Evolutionary conservation across 352 stramenopile species (phyloP).

Genomic region (Thalassiosira mediterranea): DNA sequence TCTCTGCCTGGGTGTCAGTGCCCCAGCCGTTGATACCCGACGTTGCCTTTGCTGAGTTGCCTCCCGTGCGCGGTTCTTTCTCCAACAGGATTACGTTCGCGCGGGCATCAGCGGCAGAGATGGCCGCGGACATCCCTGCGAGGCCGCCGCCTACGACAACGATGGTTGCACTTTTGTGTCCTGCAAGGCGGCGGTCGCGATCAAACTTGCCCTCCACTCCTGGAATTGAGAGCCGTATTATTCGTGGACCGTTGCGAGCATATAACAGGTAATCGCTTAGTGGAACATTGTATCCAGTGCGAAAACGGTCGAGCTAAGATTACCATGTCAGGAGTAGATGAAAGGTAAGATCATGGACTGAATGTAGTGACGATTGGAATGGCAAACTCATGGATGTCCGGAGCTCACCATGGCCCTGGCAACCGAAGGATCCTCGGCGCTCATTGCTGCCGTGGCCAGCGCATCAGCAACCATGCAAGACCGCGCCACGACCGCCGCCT

Average conservation of each 20-base stretch:
- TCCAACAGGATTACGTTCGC: slow-evolving; percentile 55
- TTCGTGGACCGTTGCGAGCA: slow-evolving; percentile 49
- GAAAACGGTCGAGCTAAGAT: slow-evolving; percentile 38
- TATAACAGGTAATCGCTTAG: slow-evolving; percentile 59
- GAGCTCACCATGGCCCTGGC: slow-evolving; percentile 21
- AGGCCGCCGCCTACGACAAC: slow-evolving; percentile 56
- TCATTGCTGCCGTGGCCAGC: slow-evolving; percentile 46
- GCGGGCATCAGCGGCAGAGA: slow-evolving; percentile 47
- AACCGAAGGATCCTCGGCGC: slow-evolving; percentile 19
- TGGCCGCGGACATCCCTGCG: slow-evolving; percentile 43
- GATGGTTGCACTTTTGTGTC: slow-evolving; percentile 31
- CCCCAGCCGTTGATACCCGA: slow-evolving; percentile 62
- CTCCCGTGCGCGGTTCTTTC: slow-evolving; percentile 55
- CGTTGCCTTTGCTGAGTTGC: slow-evolving; percentile 62
- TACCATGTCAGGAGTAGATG: neutral
- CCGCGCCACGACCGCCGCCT: slow-evolving; percentile 38
- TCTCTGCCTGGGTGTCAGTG: slow-evolving; percentile 63
- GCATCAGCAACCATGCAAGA: slow-evolving; percentile 55
- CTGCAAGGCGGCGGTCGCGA: slow-evolving; percentile 29
- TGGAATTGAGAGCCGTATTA: slow-evolving; percentile 50
- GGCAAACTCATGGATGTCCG: too few species aligned
- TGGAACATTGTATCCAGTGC: slow-evolving; percentile 48
- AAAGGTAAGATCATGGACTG: too few species aligned
- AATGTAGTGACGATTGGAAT: too few species aligned
- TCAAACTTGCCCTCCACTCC: slow-evolving; percentile 46